Evolutionary conservation across 2,329 filamentous ascomycete species (phyloP), one percentile per base, ranked within the genome.

Genomic region (Fusarium sororula): DNA sequence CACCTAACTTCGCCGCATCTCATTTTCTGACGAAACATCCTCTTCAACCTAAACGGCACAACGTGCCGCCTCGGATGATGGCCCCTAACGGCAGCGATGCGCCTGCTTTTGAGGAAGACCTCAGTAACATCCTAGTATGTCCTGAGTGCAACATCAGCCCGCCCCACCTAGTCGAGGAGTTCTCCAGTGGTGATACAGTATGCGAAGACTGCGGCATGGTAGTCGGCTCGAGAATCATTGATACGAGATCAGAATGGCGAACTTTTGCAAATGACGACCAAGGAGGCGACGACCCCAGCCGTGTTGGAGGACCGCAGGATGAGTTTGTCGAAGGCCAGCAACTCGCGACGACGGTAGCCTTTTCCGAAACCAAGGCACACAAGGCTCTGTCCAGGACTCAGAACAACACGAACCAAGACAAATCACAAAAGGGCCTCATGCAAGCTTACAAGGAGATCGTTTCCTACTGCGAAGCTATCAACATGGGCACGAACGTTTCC

Each of bases 251-350:
- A 54, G 96, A 99, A 85, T 99, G 96, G 96, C 94, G 96, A 81
- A 99, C 96, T 2, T 99, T 99, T 85, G 95, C 95, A 81, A 98
- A 98, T 81, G 96, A 99, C 80, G 97, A 99, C 81, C 94, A 98
- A 82, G 94, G 94, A 79, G 95, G 94, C 80, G 97, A 98, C 78
- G 96, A 99, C 77, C 96, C 97, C 9, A 98, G 95, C 67, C 96
- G 96, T 94, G 96, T 99, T 75, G 96, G 96, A 86, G 96, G 98
- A 78, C 94, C 93, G 11, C 92, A 93, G 69, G 98, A 98, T 80
- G 92, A 94, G 61, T 91, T 99, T 48, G 89, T 98, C 66, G 95
- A 97, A 79, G 95, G 95, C 64, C 93, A 94, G 74, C 95, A 98
- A 84, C 91, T 98, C 51, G 91, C 95, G 80, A 98, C 95, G 11